Percentiles rank a stretch among this genome's conserved stretches.
Evolutionary conservation across 2,329 filamentous ascomycete species (phyloP).

Genomic region (Sordariomycetes sp.): DNA sequence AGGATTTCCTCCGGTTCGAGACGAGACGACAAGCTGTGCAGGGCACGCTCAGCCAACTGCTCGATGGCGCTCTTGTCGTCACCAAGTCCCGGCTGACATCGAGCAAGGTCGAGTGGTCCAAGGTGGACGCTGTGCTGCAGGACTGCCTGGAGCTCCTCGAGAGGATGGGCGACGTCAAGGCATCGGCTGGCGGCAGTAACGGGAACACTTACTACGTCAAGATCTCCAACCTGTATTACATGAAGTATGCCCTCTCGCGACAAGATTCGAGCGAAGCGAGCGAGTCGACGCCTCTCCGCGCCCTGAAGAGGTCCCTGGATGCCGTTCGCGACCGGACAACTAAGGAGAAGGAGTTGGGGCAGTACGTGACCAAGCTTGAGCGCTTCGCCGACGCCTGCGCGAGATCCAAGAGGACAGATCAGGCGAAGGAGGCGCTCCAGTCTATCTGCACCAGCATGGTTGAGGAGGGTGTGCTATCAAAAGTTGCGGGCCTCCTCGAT

Average conservation of each 20-base stretch:
- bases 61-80: conserved; percentile 51
- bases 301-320: conserved; percentile 54
- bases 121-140: conserved; percentile 44
- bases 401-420: conserved; percentile 37
- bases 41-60: conserved; percentile 40
- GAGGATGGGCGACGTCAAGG: conserved; percentile 31
- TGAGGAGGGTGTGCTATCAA: conserved; percentile 42
- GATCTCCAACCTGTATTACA: conserved; percentile 62
- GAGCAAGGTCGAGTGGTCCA: conserved; percentile 37
- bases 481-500: conserved; percentile 37
- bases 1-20: conserved; percentile 50
- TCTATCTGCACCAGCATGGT: conserved; percentile 53
- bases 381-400: conserved; percentile 52
- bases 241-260: conserved; percentile 42
- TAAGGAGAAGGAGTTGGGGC: conserved; percentile 46
- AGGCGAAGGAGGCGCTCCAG: conserved; percentile 47
- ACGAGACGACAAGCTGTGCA: conserved; percentile 43
- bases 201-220: conserved; percentile 46
- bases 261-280: conserved; percentile 29
- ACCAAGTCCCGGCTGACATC: conserved; percentile 41
- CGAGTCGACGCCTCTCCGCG: conserved; percentile 36
- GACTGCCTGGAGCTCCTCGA: conserved; percentile 45
- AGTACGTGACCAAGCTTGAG: conserved; percentile 55
- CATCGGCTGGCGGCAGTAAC: conserved; percentile 15
- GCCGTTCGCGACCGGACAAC: conserved; percentile 42